Evolutionary conservation across 2,329 filamentous ascomycete species (phyloP).

Genomic region (Aspergillus sp.): DNA sequence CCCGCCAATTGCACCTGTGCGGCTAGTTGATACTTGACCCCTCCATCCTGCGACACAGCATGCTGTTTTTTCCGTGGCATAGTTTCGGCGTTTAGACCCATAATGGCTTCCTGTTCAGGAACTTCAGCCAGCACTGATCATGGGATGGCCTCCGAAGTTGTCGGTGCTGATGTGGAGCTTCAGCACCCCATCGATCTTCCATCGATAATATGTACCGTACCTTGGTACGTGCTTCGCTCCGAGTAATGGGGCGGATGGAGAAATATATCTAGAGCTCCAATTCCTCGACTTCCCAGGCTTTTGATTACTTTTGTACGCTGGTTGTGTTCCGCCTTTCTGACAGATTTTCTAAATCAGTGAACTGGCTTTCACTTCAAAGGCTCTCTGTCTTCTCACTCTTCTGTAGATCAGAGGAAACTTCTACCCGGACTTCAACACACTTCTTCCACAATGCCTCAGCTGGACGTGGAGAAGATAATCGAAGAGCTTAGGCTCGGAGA

Average conservation of each 20-base stretch:
- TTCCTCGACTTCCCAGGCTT: not conserved
- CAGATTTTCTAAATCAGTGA: not conserved
- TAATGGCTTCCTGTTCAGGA: not conserved
- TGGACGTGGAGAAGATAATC: slow-evolving; percentile 51
- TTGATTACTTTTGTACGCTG: not conserved
- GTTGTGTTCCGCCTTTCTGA: not conserved
- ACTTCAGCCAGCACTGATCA: not conserved
- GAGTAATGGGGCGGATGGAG: not conserved
- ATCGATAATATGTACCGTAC: not conserved
- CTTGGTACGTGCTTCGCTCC: not conserved
- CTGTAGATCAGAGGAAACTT: slow-evolving; percentile 8
- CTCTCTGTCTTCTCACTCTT: not conserved
- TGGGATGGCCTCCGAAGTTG: not conserved
- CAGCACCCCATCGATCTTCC: not conserved
- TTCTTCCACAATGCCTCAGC: slow-evolving; percentile 29
- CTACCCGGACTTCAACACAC: not conserved
- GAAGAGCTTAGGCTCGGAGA: slow-evolving; percentile 56
- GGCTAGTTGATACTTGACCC: not conserved
- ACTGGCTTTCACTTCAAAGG: not conserved
- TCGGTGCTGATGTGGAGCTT: slow-evolving; percentile 7
- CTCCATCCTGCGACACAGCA: not conserved
- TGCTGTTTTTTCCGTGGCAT: not conserved
- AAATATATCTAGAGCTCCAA: slow-evolving; percentile 14
- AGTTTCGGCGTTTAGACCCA: slow-evolving; percentile 11
- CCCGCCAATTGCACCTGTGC: slow-evolving; percentile 4